phyloP scores from a whole-genome alignment of 768 basidiomycete species.

The Ramaria sp. region DNA sequence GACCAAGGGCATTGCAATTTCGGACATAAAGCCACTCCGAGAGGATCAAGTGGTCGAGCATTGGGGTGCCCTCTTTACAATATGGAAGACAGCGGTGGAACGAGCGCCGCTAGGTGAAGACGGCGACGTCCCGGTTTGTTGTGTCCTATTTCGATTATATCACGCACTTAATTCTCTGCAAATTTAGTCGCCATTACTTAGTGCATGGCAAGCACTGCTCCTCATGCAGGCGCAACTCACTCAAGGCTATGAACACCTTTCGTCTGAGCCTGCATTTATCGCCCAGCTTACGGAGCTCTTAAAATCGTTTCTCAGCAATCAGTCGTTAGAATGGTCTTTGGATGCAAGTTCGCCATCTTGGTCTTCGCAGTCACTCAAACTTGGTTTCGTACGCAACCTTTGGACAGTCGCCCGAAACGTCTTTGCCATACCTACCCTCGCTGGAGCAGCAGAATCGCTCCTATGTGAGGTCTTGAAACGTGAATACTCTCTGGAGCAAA shows the following conservation, averaged over 20 bases:
- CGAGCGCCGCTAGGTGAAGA: conserved; percentile 36
- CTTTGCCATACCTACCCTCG: conserved; percentile 32
- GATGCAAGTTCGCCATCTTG: conserved; percentile 5
- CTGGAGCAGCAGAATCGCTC: conserved; percentile 33
- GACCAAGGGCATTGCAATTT: conserved; percentile 39
- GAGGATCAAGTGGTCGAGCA: conserved; percentile 42
- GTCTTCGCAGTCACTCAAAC: conserved; percentile 29
- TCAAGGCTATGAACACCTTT: conserved; percentile 26
- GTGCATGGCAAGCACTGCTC: conserved; percentile 45
- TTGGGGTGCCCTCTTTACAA: conserved; percentile 37
- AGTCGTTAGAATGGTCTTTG: conserved; percentile 1
- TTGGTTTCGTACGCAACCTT: conserved; percentile 46
- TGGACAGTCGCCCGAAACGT: conserved; percentile 37
- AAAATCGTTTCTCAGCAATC: background rate
- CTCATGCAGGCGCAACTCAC: conserved; percentile 35
- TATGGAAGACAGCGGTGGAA: conserved; percentile 41
- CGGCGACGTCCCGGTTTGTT: conserved; percentile 39
- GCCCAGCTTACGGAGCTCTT: background rate
- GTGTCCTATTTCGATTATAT: background rate
- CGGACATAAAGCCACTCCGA: conserved; percentile 47
- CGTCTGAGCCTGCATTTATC: conserved; percentile 22
- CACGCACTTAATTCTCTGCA: background rate
- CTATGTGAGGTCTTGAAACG: conserved; percentile 37
- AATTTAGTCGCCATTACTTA: background rate
- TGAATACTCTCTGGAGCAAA: conserved; percentile 32